Base-by-base conservation (phyloP, 768 basidiomycete species). In the Chiua virens region DNA sequence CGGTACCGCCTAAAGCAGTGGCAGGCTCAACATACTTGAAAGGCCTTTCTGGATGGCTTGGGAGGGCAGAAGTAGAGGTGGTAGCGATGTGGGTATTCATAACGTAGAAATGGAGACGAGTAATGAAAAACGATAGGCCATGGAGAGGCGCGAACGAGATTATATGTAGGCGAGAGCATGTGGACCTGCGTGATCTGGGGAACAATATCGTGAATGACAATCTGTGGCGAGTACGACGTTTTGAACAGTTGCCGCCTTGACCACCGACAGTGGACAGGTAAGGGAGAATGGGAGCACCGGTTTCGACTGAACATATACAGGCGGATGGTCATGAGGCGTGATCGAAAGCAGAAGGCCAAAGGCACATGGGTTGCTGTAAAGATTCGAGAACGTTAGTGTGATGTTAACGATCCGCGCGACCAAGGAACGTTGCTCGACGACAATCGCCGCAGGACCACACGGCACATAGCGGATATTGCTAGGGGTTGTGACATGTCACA, bases 151-250 rank as follows among this genome's bases (percentile, higher is more conserved):
- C 23, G 28, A 17, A 1, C 20, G 20, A 22, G 43, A 54, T 47
- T 64, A 62, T 65, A 65, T 54, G 50, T 44, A 38, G 21, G 34
- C 35, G 30, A 25, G 10, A 40, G 46, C 42, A 49, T 57, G 62
- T 64, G 58, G 50, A 64, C 42, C 53, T 34, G 32, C 53, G 28
- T 42, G 40, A 48, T 47, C 38, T 23, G 60, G 60, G 9, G 28
- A 51, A 60, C 58, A 63, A 62, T 60, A 47, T 21, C 27, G 32
- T 28, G n/a, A 32, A 45, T 25, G 50, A 15, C 20, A 36, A 15
- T 13, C 18, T 23, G 45, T 34, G 28, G 32, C 8, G 10, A 25
- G 37, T 25, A 25, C 27, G 39, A 49, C 50, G 49, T 45, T 51
- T 57, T 53, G 54, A 48, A 14, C 27, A 23, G 41, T 34, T 6